Base-by-base conservation (phyloP, 1,284 basidiomycete species). In the Pyrrhoderma noxium region DNA sequence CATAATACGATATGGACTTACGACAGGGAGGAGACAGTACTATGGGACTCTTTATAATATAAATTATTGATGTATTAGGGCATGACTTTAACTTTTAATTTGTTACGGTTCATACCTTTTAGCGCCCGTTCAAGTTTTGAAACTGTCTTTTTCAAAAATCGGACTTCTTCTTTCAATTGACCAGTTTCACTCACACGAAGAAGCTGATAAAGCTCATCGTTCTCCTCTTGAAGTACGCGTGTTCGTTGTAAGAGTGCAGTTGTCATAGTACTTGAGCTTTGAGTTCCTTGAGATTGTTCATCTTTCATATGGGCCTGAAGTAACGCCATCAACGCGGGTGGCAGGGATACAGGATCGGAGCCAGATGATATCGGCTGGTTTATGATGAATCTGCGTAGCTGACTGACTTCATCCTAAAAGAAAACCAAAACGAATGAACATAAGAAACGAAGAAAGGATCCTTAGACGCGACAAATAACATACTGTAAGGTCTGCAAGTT, bases 151-250 rank as follows among this genome's bases (percentile, higher is more conserved):
- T 79, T 73, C 52, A 90, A 69, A 14, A 77, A 77, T 45, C 77
- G 75, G 3, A 85, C 85, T 63, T 90, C 86, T 62, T 90, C 88
- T 61, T 88, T 87, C 52, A 89, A 62, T 60, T 75, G 77, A 2
- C 84, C 85, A 0, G 82, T 85, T 65, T 89, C 83, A 44, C 82
- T 77, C 22, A 70, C 69, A 63, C 79, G 83, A 41, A 90, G 65
- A 5, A 89, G 66, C 47, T 80, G 76, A 61, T 89, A 90, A 3
- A 88, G 60, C 56, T 90, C 87, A 57, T 90, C 85, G 54, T 90
- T 90, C 66, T 90, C 87, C 49, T 86, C 81, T 63, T 90, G 88
- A 8, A 90, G 68, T 7, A 82, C 65, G 51, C 77, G 79, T 23
- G 78, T 74, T 45, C 85, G 73, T 61, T 88, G 85, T 0, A 77